Base-by-base conservation (phyloP, 2,329 filamentous ascomycete species). In the Drechslerella stenobrocha region DNA sequence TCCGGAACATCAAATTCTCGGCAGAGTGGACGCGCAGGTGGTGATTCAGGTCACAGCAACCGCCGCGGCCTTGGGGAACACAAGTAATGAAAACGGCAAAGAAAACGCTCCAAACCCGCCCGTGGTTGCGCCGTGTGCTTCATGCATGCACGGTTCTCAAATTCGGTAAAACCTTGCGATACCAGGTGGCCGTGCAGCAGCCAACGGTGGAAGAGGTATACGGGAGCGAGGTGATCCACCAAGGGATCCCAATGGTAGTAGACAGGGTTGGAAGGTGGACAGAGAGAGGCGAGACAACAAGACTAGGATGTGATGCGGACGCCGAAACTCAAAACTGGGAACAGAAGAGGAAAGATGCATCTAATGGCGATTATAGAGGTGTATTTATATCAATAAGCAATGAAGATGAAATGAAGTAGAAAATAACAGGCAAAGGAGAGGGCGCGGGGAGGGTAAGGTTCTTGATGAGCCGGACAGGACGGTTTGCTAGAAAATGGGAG, bases 301-400 rank as follows among this genome's bases (percentile, higher is more conserved):
- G 18, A 7, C 37, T 20, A 20, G 37, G 37, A 20, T 18, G 22
- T 13, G 22, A 18, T 7, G 22, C 15, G n/a, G 37, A 42, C 37
- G 37, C 37, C 37, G 15, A 42, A 42, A 20, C 22, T 20, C 37
- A 42, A 9, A 18, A 42, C 22, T 42, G 13, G 37, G 22, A 42
- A 42, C 37, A 37, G 34, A n/a, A n/a, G n/a, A n/a, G 34, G 34
- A 37, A 37, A 37, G 34, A 37, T 42, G 15, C 37, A 42, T 42
- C 37, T 42, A 42, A 42, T 20, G 15, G 37, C 37, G 18, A 42
- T 42, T 42, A 42, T 42, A 42, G 18, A 20, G 37, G 15, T 42
- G 13, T 42, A 42, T 42, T 20, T 42, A 18, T 4, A 18, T 13
- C 22, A 42, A 42, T 8, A 42, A 20, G 15, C 18, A 18, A 20